Evolutionary conservation across 2,329 filamentous ascomycete species (phyloP), one percentile per base, ranked within the genome.

Genomic region (Scytalidium sp.): DNA sequence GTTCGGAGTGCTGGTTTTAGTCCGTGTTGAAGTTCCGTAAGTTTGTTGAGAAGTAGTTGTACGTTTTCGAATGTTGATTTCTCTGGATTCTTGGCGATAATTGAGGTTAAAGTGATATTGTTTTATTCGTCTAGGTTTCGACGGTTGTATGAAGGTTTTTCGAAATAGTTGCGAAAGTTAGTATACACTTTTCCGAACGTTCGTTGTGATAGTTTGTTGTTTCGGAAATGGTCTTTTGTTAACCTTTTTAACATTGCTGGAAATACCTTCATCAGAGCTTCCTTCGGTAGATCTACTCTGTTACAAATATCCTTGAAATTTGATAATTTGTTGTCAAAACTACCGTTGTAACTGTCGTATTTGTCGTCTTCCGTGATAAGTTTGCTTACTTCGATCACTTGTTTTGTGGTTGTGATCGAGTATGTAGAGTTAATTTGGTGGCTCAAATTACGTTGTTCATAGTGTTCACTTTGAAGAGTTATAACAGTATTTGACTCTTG

Each of bases 201-300:
- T 5, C n/a, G 9, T 17, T 47, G 21, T 2, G 19, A 47, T 2
- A 53, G 44, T 3, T 47, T 11, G n/a, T n/a, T n/a, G n/a, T n/a
- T n/a, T n/a, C n/a, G 47, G 29, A 39, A 52, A 23, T 46, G 19
- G 17, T 52, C 43, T 25, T 43, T 25, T 5, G 43, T 43, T 22
- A 52, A 23, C 17, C 46, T 43, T 29, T 47, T 40, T 15, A 50
- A 41, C 47, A 52, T 49, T 15, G 43, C 43, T 13, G 43, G 41
- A 20, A 49, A 47, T n/a, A 47, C 50, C 17, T 23, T 46, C 9
- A 40, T 17, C 19, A 27, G 39, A 22, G 19, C 45, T 13, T 40
- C 29, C 22, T 45, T 19, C 11, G 41, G 45, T 7, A 51, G 29
- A 6, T 42, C 20, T 20, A 32, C 39, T n/a, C 45, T 32, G 19